Evolutionary conservation across 305 asterid genomes (phyloP), one percentile per base, ranked within the genome.

Genomic region (Solanum aculeatissimum): DNA sequence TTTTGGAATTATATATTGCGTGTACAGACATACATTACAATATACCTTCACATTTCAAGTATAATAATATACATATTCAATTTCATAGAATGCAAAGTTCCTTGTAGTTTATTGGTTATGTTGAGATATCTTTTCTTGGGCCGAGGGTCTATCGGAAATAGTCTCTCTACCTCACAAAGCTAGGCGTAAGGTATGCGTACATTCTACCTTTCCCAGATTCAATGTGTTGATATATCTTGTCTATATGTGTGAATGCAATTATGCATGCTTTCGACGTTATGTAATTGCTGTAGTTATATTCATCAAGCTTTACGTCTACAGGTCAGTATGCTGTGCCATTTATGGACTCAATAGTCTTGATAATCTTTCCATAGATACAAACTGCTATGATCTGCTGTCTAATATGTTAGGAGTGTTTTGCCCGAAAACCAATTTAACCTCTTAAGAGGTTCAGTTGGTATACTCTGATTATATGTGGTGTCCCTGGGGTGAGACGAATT

Each of bases 1-100:
- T 38, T 81, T 80, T 60, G 60, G 85, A 38, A 13, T 9, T 58
- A 38, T 35, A 35, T 81, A 40, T 40, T 10, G 63, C 47, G 25
- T 81, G 84, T 81, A 81, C 84, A 62, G 47, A 62, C 84, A 58
- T 81, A 29, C 68, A 68, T 83, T 77, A 77, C 14, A 18, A 38
- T 82, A 35, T 35, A 35, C 40, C 40, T 35, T 35, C 40, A 35
- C 40, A 35, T 35, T 35, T 82, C 54, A 43, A 55, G 8, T 63
- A 82, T 19, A 25, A 66, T 49, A 83, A 49, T 47, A 83, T 83
- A 66, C 63, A 66, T 32, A 15, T 63, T 29, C 47, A 45, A 35
- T 45, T 82, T 47, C 78, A 55, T 21, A 18, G 58, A 82, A 55
- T 65, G 47, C 79, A 43, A 47, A 63, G 45, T 47, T 25, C 82